Evolutionary conservation across 805 yeast species (phyloP).

Genomic region (Candida tibetensis): DNA sequence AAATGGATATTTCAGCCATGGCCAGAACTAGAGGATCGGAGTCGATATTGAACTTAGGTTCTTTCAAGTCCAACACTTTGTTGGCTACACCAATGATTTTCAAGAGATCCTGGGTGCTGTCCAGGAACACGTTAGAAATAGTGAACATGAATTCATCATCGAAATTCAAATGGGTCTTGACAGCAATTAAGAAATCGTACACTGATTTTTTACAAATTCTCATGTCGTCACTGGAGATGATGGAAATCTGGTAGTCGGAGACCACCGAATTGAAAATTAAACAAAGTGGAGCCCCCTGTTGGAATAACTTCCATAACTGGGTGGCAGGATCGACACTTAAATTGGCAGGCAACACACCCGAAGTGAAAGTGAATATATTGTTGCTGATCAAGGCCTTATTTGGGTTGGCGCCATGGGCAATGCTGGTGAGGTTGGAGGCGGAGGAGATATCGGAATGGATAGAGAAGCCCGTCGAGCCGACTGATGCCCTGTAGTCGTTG

Average conservation of each 20-base stretch:
- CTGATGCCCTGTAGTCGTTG: constrained; percentile 31
- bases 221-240: constrained; percentile 74
- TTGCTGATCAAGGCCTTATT: constrained; percentile 21
- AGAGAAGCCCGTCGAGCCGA: constrained; percentile 33
- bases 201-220: constrained; percentile 85
- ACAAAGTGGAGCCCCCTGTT: constrained; percentile 91
- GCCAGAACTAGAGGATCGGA: constrained; percentile 5
- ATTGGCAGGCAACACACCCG: constrained; percentile 74
- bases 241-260: constrained; percentile 51
- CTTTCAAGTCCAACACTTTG: constrained; percentile 39
- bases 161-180: constrained; percentile 69
- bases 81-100: constrained; percentile 73
- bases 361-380: constrained; percentile 60
- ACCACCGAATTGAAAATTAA: constrained; percentile 71
- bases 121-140: constrained; percentile 83
- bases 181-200: constrained; percentile 85
- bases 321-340: constrained; percentile 88
- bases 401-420: constrained; percentile 6
- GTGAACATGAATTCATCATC: constrained; percentile 85
- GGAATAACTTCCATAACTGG: constrained; percentile 81
- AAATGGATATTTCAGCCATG: constrained; percentile 26
- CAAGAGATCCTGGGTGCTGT: constrained; percentile 72
- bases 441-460: constrained; percentile 33
- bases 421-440: constrained; percentile 20
- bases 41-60: constrained; percentile 1